Base-by-base conservation (phyloP, 2,329 filamentous ascomycete genomes). In the Aotearoamyces nothofagi region DNA sequence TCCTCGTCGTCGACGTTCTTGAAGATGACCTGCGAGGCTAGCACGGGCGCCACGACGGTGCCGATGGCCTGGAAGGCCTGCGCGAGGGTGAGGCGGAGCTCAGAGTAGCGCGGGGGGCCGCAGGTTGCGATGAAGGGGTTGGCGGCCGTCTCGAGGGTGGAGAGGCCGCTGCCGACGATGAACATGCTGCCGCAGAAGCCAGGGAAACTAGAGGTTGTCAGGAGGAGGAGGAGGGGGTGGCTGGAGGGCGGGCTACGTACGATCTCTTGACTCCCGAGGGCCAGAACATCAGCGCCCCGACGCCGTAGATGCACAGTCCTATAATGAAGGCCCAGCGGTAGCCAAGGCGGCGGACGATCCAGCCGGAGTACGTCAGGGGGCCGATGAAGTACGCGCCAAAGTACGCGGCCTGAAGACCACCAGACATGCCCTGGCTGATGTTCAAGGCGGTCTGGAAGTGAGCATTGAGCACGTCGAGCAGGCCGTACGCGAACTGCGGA, bases 61-160 rank as follows among this genome's bases (percentile, higher is more conserved):
- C 77, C 78, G 27, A 82, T 67, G 33, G 73, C 78, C 43, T 82
- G 78, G 55, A 82, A 75, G 31, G 75, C 74, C 49, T 84, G 78
- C 1, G 76, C 73, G 30, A 81, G 56, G 53, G 82, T 78, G 56
- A 83, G 71, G 39, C 78, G 69, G 35, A 81, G 60, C 43, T 79
- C 76, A 8, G 75, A 68, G 49, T 73, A 79, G 36, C 64, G 64
- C 6, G 77, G 73, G 2, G 77, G 78, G 23, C 69, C 69, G 45
- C 65, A 69, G 17, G 66, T 58, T 52, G 33, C 26, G 27, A 35
- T 33, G 30, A 42, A 31, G 8, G 78, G 75, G 48, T 84, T 81
- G 6, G 78, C 78, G 1, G 75, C 74, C 1, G 78, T 81, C 53
- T 84, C 78, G 12, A 84, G 67, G 0, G 78, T 77, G 1, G 71